Conservation (phyloP, 179 eudicot species). For the Vitellaria paradoxa region DNA sequence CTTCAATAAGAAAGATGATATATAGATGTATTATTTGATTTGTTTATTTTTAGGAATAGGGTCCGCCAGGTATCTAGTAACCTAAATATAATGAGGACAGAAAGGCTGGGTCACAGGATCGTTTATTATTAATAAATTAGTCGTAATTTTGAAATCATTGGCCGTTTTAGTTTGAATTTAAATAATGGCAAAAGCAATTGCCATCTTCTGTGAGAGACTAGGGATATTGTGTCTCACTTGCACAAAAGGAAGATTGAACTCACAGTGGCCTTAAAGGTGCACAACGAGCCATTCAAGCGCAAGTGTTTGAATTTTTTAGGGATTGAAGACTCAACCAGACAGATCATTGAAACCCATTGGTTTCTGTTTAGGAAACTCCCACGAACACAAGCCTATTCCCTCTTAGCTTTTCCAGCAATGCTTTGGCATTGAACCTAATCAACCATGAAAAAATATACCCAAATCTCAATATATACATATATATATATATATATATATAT, state of each 20-base stretch:
- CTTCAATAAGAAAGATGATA: no score
- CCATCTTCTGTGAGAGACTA: no score
- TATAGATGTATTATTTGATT: no score
- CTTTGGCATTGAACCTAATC: conserved; percentile 63
- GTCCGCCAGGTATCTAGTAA: no score
- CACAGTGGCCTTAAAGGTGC: conserved; percentile 70
- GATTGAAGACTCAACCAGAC: conserved; percentile 60
- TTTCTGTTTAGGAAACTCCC: conserved; percentile 86
- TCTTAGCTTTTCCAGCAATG: conserved; percentile 66
- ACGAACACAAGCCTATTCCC: conserved; percentile 78
- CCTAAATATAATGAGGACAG: no score
- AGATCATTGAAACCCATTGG: conserved; percentile 92
- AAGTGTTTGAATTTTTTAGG: conserved; percentile 50
- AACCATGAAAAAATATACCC: conserved; percentile 16
- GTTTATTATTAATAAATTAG: no score
- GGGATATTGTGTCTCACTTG: not conserved
- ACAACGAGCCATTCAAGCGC: conserved; percentile 60
- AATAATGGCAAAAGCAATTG: no score
- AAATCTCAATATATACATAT: not conserved
- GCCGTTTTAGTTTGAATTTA: no score
- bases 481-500: not conserved
- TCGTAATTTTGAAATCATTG: no score
- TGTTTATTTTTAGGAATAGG: no score
- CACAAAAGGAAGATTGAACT: conserved; percentile 6
- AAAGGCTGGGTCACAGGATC: no score